phyloP scores from a whole-genome alignment of 495 filamentous ascomycete species.

The Aspergillus egyptiacus region DNA sequence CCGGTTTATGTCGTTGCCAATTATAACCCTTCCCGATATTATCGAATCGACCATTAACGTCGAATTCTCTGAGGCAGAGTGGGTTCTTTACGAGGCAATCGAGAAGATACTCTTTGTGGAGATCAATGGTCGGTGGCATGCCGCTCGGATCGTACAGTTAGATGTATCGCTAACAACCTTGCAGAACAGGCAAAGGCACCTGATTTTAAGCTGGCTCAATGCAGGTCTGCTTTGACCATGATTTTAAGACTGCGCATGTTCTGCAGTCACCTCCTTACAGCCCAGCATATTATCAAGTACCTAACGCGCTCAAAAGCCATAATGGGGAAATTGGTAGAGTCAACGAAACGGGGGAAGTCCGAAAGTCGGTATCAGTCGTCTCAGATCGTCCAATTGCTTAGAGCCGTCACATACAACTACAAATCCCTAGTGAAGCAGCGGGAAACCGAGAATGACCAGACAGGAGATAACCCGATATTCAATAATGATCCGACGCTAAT shows the following conservation, averaged over 20 bases:
- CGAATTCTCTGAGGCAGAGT: constrained; percentile 44
- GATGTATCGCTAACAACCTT: background rate
- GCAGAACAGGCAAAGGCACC: background rate
- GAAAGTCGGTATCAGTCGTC: constrained; percentile 2
- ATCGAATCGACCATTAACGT: constrained; percentile 27
- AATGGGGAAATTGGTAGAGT: constrained; percentile 25
- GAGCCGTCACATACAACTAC: background rate
- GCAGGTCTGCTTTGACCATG: constrained; percentile 27
- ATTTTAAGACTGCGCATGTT: constrained; percentile 48
- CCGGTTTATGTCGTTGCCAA: constrained; percentile 46
- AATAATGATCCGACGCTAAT: background rate
- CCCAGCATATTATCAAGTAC: constrained; percentile 40
- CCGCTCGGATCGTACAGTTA: background rate
- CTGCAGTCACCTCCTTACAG: constrained; percentile 43
- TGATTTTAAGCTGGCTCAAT: constrained; percentile 11
- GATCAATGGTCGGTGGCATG: constrained; percentile 26
- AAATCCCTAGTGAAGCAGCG: background rate
- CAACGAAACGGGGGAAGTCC: constrained; percentile 8
- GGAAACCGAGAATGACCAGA: background rate
- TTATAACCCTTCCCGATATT: constrained; percentile 49
- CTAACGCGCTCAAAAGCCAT: constrained; percentile 34
- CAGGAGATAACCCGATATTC: constrained; percentile 1
- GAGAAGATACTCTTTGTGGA: constrained; percentile 24
- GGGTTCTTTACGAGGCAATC: constrained; percentile 44
- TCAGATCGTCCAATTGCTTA: constrained; percentile 12